A percentile compares a stretch with the other conserved stretches of the same genome.
Conservation (phyloP, 1,284 basidiomycete genomes). For the Leccinum cinnamomeum region DNA sequence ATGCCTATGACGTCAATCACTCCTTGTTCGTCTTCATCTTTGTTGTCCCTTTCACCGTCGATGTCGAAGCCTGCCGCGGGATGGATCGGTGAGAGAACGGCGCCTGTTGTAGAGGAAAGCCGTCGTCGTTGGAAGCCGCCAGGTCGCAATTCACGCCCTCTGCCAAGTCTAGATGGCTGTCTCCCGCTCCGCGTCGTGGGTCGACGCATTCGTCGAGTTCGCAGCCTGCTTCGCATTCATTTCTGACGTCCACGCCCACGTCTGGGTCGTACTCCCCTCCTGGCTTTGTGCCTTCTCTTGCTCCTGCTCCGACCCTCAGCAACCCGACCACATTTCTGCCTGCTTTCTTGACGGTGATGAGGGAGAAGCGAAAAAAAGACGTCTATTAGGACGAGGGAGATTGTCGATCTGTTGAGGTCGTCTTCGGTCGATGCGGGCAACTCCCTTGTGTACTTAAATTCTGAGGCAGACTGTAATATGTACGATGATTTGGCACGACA, state of each 20-base stretch:
- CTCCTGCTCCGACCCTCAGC: too few relatives aligned
- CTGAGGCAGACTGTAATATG: too few relatives aligned
- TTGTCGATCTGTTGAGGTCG: constrained; percentile 30
- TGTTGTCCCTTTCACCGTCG: constrained; percentile 19
- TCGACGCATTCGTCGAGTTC: too few relatives aligned
- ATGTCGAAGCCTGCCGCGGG: constrained; percentile 2
- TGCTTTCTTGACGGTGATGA: constrained; percentile 23
- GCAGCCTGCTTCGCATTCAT: too few relatives aligned
- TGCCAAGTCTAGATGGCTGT: constrained; percentile 2
- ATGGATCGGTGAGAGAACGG: constrained; percentile 8
- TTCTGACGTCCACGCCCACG: too few relatives aligned
- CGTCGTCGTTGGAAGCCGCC: neutral
- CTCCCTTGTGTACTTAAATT: too few relatives aligned
- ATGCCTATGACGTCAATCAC: constrained; percentile 16
- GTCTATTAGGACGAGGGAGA: constrained; percentile 31
- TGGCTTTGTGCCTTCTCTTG: too few relatives aligned
- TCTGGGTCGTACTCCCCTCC: too few relatives aligned
- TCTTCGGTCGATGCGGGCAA: constrained; percentile 27
- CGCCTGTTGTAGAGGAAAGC: neutral
- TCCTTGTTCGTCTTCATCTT: constrained; percentile 26
- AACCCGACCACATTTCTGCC: constrained; percentile 24
- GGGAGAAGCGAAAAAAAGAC: constrained; percentile 28
- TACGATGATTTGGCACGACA: too few relatives aligned
- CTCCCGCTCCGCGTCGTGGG: too few relatives aligned
- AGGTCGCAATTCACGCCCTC: constrained; percentile 1